These are phyloP conservation scores for Knufia petricola DNA, from an alignment of 2,329 filamentous ascomycete genomes.

Conservation along the genomic window DNA sequence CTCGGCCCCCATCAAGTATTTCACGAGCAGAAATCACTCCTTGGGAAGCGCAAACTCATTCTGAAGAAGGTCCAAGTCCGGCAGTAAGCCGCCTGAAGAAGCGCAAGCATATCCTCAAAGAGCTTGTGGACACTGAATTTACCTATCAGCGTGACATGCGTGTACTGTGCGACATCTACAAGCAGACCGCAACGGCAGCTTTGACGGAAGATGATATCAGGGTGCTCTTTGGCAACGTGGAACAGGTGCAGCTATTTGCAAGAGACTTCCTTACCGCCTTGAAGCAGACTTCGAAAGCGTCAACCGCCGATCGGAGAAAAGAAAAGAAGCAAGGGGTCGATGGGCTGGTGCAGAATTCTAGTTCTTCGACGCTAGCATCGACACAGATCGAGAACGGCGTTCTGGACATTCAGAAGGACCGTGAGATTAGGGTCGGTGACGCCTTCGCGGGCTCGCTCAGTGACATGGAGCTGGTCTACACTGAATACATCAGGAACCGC, in stretches of 20 bases:
- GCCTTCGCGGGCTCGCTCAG: constrained; percentile 48
- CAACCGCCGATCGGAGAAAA: constrained; percentile 59
- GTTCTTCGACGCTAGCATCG: constrained; percentile 36
- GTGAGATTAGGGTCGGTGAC: constrained; percentile 48
- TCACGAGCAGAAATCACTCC: constrained; percentile 11
- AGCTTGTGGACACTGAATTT: constrained; percentile 85
- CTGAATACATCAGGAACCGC: constrained; percentile 56
- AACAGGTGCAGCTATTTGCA: constrained; percentile 82
- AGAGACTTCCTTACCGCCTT: constrained; percentile 67
- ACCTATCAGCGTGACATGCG: constrained; percentile 92
- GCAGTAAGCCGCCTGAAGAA: constrained; percentile 66
- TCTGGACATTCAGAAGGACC: constrained; percentile 48
- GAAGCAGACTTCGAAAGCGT: constrained; percentile 66
- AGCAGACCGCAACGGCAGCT: constrained; percentile 75
- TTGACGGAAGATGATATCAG: constrained; percentile 78
- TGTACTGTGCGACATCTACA: constrained; percentile 95
- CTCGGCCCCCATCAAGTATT: constrained; percentile 12
- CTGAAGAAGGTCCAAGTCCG: constrained; percentile 24
- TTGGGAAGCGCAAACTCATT: constrained; percentile 7
- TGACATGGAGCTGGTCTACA: constrained; percentile 56
- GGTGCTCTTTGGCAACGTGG: constrained; percentile 82
- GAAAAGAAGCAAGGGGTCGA: constrained; percentile 29
- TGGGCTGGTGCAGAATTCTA: constrained; percentile 31
- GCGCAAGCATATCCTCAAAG: constrained; percentile 76
- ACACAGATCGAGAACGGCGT: constrained; percentile 26